Evolutionary conservation across 768 basidiomycete genomes (phyloP), one percentile per base, ranked within the genome.

Genomic region (Roridomyces roridus): DNA sequence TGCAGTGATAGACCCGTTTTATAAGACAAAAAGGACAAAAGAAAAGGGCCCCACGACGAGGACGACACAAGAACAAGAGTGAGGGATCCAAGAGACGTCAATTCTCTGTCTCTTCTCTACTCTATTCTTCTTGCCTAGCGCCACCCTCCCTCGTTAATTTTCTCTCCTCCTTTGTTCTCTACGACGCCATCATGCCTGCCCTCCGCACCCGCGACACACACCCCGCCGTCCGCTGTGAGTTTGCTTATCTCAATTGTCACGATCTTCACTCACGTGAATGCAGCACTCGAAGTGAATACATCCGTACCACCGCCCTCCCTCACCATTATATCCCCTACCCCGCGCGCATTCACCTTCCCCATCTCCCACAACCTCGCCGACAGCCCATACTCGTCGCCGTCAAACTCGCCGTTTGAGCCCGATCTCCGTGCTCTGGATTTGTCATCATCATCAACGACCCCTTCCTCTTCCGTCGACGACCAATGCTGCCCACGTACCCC

Each of bases 181-280:
- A 31, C 55, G 42, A 57, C 55, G 40, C n/a, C 55, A 85, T 82
- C 80, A 91, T 91, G 89, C 89, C 89, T 72, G 87, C 87, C 48
- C 79, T 85, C 68, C 88, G 89, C 77, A 90, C 88, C 71, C 87
- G 87, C 79, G 87, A 89, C 79, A 86, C 81, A 79, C 82, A 80
- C n/a, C n/a, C n/a, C n/a, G n/a, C 70, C 23, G 58, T 59, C 5
- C 24, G 58, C 55, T 56, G 34, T 31, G 11, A 34, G 35, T 55
- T 48, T 46, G 17, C 24, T 20, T 29, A 41, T 41, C 46, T 37
- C 20, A 41, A 21, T 25, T 15, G n/a, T n/a, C n/a, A n/a, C n/a
- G n/a, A n/a, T n/a, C n/a, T 24, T 14, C 17, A n/a, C 39, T 49
- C 12, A 49, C n/a, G 12, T 28, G 25, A n/a, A n/a, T n/a, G 6